Conservation (phyloP, 1,139 yeast species). For the Yamadazyma dushanensis region DNA sequence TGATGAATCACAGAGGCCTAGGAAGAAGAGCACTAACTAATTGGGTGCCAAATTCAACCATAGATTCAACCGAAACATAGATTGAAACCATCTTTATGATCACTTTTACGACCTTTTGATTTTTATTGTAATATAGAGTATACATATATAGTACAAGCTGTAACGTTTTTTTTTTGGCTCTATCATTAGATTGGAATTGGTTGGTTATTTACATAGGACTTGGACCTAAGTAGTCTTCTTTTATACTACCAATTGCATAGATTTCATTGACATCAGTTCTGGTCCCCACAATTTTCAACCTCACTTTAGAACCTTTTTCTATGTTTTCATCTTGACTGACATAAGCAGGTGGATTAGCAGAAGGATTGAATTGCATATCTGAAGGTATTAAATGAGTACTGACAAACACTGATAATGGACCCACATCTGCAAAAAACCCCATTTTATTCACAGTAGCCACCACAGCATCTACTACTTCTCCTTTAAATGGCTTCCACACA, state of each 20-base stretch:
- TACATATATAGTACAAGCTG: slow-evolving; percentile 8
- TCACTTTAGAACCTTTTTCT: slow-evolving; percentile 88
- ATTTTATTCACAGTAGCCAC: slow-evolving; percentile 93
- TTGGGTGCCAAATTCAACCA: slow-evolving; percentile 16
- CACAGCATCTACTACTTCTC: slow-evolving; percentile 96
- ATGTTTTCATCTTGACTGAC: slow-evolving; percentile 94
- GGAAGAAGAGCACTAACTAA: too few relatives aligned
- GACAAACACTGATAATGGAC: slow-evolving; percentile 92
- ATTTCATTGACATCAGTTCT: slow-evolving; percentile 97
- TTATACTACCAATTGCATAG: slow-evolving; percentile 95
- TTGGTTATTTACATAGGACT: slow-evolving; percentile 29
- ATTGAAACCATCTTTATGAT: background rate
- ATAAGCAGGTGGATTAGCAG: slow-evolving; percentile 98
- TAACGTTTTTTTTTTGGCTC: background rate
- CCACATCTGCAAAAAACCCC: slow-evolving; percentile 98
- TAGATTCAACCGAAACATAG: too few relatives aligned
- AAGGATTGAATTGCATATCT: slow-evolving; percentile 91
- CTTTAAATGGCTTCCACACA: slow-evolving; percentile 98
- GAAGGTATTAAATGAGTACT: slow-evolving; percentile 93
- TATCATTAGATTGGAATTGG: background rate
- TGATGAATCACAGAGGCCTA: too few relatives aligned
- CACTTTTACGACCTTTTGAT: background rate
- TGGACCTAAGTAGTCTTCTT: slow-evolving; percentile 95
- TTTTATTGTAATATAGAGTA: slow-evolving; percentile 9
- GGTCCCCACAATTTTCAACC: slow-evolving; percentile 96